These are phyloP conservation scores for Pyrenophora graminea DNA, from an alignment of 2,329 filamentous ascomycete genomes.

Conservation along the genomic window DNA sequence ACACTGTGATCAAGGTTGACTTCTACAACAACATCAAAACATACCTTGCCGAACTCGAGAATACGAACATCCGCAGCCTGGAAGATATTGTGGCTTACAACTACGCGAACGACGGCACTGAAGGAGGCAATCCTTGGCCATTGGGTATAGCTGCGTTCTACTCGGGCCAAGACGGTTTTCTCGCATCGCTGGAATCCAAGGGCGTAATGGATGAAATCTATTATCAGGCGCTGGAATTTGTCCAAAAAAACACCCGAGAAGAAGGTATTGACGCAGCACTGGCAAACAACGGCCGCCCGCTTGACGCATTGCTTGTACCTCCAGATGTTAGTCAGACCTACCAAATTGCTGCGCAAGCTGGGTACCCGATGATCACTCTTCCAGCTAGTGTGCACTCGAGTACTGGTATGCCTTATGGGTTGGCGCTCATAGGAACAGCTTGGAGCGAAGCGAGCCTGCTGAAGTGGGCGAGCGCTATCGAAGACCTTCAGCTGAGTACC, in stretches of 20 bases:
- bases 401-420: conserved; percentile 52
- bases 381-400: conserved; percentile 62
- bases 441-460: conserved; percentile 64
- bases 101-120: conserved; percentile 64
- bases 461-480: conserved; percentile 59
- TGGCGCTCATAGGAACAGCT: conserved; percentile 60
- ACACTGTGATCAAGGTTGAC: conserved; percentile 72
- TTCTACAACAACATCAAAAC: conserved; percentile 69
- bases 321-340: conserved; percentile 69
- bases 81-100: conserved; percentile 44
- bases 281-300: conserved; percentile 45
- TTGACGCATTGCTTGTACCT: conserved; percentile 70
- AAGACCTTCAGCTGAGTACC: conserved; percentile 43
- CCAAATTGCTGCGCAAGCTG: conserved; percentile 74
- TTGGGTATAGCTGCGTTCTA: conserved; percentile 55
- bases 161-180: conserved; percentile 73
- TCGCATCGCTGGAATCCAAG: conserved; percentile 64
- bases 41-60: conserved; percentile 66
- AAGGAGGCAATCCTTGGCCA: conserved; percentile 65
- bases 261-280: conserved; percentile 73
- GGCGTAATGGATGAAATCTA: conserved; percentile 69
- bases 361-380: conserved; percentile 73
- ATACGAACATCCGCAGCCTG: conserved; percentile 41
- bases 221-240: conserved; percentile 67
- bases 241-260: conserved; percentile 61